Evolutionary conservation across 116 monocot genomes (phyloP).

Genomic region (Cymodocea nodosa): DNA sequence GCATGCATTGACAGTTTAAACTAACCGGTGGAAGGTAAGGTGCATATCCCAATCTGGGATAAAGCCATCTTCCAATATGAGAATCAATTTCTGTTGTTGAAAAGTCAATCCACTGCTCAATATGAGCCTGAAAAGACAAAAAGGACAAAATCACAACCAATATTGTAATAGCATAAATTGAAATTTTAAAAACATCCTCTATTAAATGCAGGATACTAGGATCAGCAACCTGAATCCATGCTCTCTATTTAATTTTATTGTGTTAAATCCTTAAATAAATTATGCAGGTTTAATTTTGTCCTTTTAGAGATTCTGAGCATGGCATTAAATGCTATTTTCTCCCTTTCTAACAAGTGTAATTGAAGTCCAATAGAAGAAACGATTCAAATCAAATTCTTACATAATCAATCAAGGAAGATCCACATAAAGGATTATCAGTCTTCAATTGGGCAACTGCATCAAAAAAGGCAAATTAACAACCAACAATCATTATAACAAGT

Average conservation of each 20-base stretch:
- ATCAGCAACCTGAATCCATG: too few species aligned
- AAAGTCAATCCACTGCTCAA: constrained; percentile 97
- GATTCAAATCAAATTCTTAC: constrained; percentile 27
- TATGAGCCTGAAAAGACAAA: constrained; percentile 27
- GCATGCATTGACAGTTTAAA: constrained; percentile 2
- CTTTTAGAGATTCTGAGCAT: too few species aligned
- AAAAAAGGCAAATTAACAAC: not conserved
- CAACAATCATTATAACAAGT: not conserved
- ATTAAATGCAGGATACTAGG: too few species aligned
- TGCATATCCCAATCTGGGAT: constrained; percentile 52
- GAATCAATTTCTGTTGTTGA: constrained; percentile 55
- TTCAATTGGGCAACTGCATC: constrained; percentile 57
- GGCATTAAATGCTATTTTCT: too few species aligned
- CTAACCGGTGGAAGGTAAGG: constrained; percentile 38
- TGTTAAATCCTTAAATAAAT: too few species aligned
- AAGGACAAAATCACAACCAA: too few species aligned
- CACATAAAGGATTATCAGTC: constrained; percentile 65
- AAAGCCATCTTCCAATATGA: constrained; percentile 42
- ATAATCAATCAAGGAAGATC: constrained; percentile 74
- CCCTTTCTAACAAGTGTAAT: too few species aligned
- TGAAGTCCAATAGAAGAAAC: not conserved
- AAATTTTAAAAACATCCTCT: too few species aligned
- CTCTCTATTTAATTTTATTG: too few species aligned
- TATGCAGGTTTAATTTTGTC: too few species aligned
- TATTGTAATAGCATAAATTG: too few species aligned